Evolutionary conservation across 1,139 yeast genomes (phyloP), one percentile per base, ranked within the genome.

Genomic region (Suhomyces bokatorum): DNA sequence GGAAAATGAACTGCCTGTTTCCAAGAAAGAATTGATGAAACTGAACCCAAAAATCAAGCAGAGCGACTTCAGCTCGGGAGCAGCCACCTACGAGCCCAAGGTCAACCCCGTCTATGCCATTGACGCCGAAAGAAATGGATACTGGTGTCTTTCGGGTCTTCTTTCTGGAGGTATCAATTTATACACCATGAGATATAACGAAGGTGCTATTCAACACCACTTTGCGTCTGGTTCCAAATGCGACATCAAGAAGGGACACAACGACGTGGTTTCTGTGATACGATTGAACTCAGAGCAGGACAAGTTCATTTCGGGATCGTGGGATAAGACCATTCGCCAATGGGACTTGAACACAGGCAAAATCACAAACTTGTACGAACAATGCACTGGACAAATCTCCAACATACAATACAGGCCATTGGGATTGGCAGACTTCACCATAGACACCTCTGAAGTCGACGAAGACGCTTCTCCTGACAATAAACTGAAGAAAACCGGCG

Each of bases 1-100:
- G 97, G 98, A 91, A 59, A 95, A 93, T 63, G 99, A 91, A 64
- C 87, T 89, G 58, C 97, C 97, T 0, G 70, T 80, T 46, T 69
- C 78, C 26, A 67, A 65, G 50, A 59, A 62, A 13, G 66, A 73
- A 47, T 52, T 78, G 47, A 51, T 74, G 68, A 49, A 49, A 58
- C 59, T 56, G 53, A 74, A 69, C 67, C 81, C 69, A 54, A 78
- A 62, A 53, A 59, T 75, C 37, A 75, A 76, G 46, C 65, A 62
- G 11, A 66, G 70, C 36, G 79, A 77, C 50, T 73, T 75, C 44
- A 50, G 59, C 26, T 63, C 70, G 3, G 80, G 78, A 4, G 49
- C 68, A 49, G 69, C 63, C 4, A 63, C 70, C 39, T 86, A 83
- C 61, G 87, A 83, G 49, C 91, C 91, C 1, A 67, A 71, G 44